Evolutionary conservation across 2,329 filamentous ascomycete genomes (phyloP), one percentile per base, ranked within the genome.

Genomic region (Ophiostoma pallidulum): DNA sequence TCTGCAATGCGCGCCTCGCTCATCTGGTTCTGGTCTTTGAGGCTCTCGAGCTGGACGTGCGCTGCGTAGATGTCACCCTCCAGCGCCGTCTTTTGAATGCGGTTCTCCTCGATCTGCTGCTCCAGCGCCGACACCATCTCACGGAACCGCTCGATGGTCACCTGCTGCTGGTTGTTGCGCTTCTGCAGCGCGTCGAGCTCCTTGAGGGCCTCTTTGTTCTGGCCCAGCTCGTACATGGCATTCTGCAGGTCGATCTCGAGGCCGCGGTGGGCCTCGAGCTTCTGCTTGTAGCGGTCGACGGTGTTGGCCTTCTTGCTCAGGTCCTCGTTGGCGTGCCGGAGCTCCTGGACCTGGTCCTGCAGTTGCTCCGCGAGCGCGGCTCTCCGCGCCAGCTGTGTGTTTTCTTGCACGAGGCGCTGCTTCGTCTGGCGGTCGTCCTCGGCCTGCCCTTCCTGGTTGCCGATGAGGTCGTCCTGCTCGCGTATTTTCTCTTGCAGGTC

Each of bases 391-490:
- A 78, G 62, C 35, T 64, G 63, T 43, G 66, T 62, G 31, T 78
- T 69, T 53, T 80, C 75, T 51, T 66, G 67, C 45, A 66, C 62
- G 28, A 76, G 59, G 22, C 63, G 66, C 37, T 68, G 66, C 54
- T 67, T 75, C 60, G 66, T 61, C 14, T 66, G 60, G 16, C 66
- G 65, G 51, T 73, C 63, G 28, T 73, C 69, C 48, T 84, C 76
- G 10, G 82, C 65, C 55, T 85, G 76, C 18, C 74, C 73, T 60
- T 90, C 85, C 55, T 87, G 77, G 20, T 71, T 75, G 33, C 80
- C 78, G 58, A 90, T 89, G 42, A 87, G 69, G 49, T 82, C 74
- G 60, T 86, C 81, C 57, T 84, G 80, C 56, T 87, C 78, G 35
- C 75, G 74, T 20, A 82, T 67, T 54, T 75, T 74, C 37, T 67